Conservation (phyloP, 495 filamentous ascomycete genomes). For the Cenococcum geophilum region DNA sequence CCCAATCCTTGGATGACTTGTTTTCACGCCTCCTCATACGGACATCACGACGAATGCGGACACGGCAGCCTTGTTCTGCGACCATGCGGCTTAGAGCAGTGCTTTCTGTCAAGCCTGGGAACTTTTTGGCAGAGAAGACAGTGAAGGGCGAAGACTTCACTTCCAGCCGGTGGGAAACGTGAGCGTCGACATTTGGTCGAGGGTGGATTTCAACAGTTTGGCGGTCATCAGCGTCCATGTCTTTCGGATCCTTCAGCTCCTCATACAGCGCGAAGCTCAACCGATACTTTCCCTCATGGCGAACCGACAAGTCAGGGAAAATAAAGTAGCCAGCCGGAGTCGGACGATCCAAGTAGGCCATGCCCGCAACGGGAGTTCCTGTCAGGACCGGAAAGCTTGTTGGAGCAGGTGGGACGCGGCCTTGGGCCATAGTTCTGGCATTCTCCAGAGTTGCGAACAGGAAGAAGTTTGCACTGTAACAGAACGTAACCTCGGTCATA, state of each 20-base stretch:
- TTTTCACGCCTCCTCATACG: constrained; percentile 86
- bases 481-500: constrained; percentile 75
- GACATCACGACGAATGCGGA: constrained; percentile 93
- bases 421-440: constrained; percentile 78
- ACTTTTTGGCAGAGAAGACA: constrained; percentile 98
- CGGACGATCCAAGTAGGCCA: constrained; percentile 93
- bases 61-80: constrained; percentile 94
- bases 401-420: constrained; percentile 58
- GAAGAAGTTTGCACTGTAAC: constrained; percentile 96
- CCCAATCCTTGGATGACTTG: constrained; percentile 52
- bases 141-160: constrained; percentile 82
- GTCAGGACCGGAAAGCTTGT: constrained; percentile 80
- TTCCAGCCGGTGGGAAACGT: constrained; percentile 68
- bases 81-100: constrained; percentile 83
- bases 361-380: constrained; percentile 90
- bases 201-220: constrained; percentile 22
- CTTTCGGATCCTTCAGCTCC: constrained; percentile 73
- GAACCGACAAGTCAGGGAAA: constrained; percentile 94
- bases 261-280: constrained; percentile 91
- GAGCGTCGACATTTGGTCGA: constrained; percentile 35
- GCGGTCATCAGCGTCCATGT: constrained; percentile 50
- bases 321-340: constrained; percentile 92
- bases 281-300: constrained; percentile 87
- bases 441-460: constrained; percentile 89
- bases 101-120: constrained; percentile 88